phyloP scores from a whole-genome alignment of 1,284 basidiomycete genomes.

The Pholiota adiposa region DNA sequence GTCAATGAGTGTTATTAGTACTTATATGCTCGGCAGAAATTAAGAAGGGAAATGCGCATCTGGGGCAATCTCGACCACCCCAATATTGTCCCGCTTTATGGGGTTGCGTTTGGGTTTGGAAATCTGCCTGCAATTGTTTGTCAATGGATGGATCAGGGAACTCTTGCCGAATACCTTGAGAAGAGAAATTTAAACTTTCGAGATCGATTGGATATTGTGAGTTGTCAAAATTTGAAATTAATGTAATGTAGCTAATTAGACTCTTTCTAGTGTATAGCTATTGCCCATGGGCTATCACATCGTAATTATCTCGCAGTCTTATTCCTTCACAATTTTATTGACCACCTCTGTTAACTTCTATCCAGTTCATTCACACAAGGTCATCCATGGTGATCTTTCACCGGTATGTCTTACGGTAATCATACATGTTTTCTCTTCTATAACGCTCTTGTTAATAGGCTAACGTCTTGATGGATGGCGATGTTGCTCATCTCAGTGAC shows the following conservation, averaged over 20 bases:
- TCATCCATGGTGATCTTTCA: conserved; percentile 31
- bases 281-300: conserved; percentile 3
- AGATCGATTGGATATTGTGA: conserved; percentile 25
- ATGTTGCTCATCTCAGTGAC: conserved; percentile 33
- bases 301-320: background rate
- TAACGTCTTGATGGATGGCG: conserved; percentile 38
- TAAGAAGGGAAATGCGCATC: conserved; percentile 24
- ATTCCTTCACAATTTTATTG: too few relatives aligned
- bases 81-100: conserved; percentile 29
- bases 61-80: conserved; percentile 30
- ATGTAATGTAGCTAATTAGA: background rate
- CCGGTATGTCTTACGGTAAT: conserved; percentile 17
- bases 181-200: conserved; percentile 16
- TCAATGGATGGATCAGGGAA: conserved; percentile 31
- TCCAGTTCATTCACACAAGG: conserved; percentile 23
- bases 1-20: background rate
- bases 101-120: conserved; percentile 28
- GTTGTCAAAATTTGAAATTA: background rate
- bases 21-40: background rate
- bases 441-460: conserved; percentile 16
- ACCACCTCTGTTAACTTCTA: background rate
- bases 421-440: background rate
- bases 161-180: conserved; percentile 24
- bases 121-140: conserved; percentile 30
- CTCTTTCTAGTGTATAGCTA: background rate